A percentile compares a stretch with the other conserved stretches of the same genome.
phyloP scores from a whole-genome alignment of 2,329 filamentous ascomycete genomes.

The Furcasterigmium furcatum region DNA sequence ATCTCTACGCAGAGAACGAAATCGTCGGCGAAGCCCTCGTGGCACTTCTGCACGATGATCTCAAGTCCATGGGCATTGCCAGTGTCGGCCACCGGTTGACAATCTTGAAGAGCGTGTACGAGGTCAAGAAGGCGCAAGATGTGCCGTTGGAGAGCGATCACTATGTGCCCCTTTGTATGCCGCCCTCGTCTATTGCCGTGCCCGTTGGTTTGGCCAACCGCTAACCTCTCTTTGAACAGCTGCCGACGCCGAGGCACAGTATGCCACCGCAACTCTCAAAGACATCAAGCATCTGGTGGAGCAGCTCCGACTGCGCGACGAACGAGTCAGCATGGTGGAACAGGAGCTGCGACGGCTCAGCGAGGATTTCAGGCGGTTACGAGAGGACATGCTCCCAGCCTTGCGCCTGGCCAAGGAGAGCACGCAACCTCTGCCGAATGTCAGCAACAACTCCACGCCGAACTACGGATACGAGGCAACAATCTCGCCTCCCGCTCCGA shows the following conservation, averaged over 20 bases:
- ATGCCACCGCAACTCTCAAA: slow-evolving; percentile 84
- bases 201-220: neutral
- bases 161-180: slow-evolving; percentile 87
- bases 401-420: slow-evolving; percentile 89
- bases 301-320: slow-evolving; percentile 84
- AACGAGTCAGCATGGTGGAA: slow-evolving; percentile 81
- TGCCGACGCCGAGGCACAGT: slow-evolving; percentile 82
- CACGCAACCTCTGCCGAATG: slow-evolving; percentile 67
- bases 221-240: slow-evolving; percentile 48
- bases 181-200: slow-evolving; percentile 5
- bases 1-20: slow-evolving; percentile 68
- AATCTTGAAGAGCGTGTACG: slow-evolving; percentile 93
- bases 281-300: slow-evolving; percentile 90
- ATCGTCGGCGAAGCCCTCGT: slow-evolving; percentile 91
- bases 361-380: slow-evolving; percentile 82
- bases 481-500: slow-evolving; percentile 55
- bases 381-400: slow-evolving; percentile 89
- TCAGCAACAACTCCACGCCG: slow-evolving; percentile 30
- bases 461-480: slow-evolving; percentile 50
- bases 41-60: slow-evolving; percentile 83
- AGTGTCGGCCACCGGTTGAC: slow-evolving; percentile 94
- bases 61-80: slow-evolving; percentile 90
- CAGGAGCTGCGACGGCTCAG: slow-evolving; percentile 78
- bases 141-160: slow-evolving; percentile 89
- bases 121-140: slow-evolving; percentile 92